Percentiles rank a stretch among this genome's conserved stretches.
phyloP scores from a whole-genome alignment of 306 rosid genomes.

The Corylus americana region DNA sequence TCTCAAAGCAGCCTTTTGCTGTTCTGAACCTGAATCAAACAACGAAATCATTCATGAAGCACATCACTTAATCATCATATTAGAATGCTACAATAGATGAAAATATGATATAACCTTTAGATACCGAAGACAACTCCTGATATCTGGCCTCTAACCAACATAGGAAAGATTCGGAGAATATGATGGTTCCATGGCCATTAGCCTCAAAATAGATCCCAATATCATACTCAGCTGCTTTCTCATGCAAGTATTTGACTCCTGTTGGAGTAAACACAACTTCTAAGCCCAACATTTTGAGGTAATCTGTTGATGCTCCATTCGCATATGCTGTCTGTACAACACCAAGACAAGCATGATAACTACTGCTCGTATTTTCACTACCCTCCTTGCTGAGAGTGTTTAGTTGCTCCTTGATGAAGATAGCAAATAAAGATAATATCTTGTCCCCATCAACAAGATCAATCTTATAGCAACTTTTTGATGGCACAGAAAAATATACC shows the following conservation, averaged over 20 bases:
- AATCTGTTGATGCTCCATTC: constrained; percentile 85
- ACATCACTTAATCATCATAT: constrained; percentile 22
- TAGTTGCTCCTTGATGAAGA: constrained; percentile 77
- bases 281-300: constrained; percentile 69
- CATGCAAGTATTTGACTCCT: constrained; percentile 87
- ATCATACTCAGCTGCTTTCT: constrained; percentile 78
- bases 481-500: constrained; percentile 71
- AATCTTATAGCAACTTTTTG: constrained; percentile 49
- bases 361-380: constrained; percentile 23
- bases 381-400: constrained; percentile 53
- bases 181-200: constrained; percentile 93
- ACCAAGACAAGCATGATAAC: constrained; percentile 57
- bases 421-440: constrained; percentile 75
- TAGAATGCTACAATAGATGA: constrained; percentile 25
- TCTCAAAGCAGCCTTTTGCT: constrained; percentile 73
- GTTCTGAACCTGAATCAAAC: constrained; percentile 59
- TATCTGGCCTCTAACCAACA: constrained; percentile 53
- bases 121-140: constrained; percentile 43
- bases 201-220: constrained; percentile 96
- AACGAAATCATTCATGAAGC: constrained; percentile 15
- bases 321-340: constrained; percentile 95
- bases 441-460: constrained; percentile 93
- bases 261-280: constrained; percentile 85
- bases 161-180: constrained; percentile 71
- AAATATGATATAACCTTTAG: constrained; percentile 47